These are phyloP conservation scores for Leccinum subtestaceum DNA, from an alignment of 768 basidiomycete species.

Conservation along the genomic window DNA sequence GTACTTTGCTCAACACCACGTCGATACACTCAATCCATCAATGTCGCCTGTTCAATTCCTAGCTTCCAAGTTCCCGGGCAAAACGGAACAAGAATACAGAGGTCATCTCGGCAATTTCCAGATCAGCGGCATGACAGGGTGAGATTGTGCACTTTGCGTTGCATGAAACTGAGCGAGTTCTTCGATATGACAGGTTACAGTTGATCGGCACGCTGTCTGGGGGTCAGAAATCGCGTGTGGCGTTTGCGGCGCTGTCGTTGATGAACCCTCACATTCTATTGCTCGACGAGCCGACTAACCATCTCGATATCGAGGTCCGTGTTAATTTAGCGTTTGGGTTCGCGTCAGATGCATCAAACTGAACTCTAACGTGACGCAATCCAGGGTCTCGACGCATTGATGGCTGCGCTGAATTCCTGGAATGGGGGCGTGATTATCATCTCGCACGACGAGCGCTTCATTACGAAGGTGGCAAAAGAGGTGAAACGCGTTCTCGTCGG, in stretches of 20 bases:
- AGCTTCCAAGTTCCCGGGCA: conserved; percentile 88
- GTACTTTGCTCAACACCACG: conserved; percentile 94
- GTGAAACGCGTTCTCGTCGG: conserved; percentile 33
- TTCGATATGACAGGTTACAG: conserved; percentile 55
- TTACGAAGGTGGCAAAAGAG: conserved; percentile 84
- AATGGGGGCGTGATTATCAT: conserved; percentile 92
- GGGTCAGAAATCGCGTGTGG: conserved; percentile 95
- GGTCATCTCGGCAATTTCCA: conserved; percentile 96
- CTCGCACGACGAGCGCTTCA: conserved; percentile 95
- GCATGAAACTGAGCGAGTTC: neutral
- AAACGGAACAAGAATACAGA: conserved; percentile 94
- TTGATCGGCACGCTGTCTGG: conserved; percentile 89
- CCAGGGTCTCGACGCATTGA: conserved; percentile 91
- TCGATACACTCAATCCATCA: conserved; percentile 80
- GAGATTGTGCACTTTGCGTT: conserved; percentile 13
- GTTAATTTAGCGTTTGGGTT: neutral
- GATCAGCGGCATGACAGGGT: conserved; percentile 95
- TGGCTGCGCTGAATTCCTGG: conserved; percentile 76
- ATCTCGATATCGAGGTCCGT: conserved; percentile 85
- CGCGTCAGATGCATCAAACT: neutral
- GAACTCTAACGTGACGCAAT: conserved; percentile 4
- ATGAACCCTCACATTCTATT: conserved; percentile 89
- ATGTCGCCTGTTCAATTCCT: conserved; percentile 95
- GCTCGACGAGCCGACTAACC: conserved; percentile 97
- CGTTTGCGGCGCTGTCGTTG: conserved; percentile 83